Conservation (phyloP, 192 early-diverging fungal genomes). For the Coemansia sp. region DNA sequence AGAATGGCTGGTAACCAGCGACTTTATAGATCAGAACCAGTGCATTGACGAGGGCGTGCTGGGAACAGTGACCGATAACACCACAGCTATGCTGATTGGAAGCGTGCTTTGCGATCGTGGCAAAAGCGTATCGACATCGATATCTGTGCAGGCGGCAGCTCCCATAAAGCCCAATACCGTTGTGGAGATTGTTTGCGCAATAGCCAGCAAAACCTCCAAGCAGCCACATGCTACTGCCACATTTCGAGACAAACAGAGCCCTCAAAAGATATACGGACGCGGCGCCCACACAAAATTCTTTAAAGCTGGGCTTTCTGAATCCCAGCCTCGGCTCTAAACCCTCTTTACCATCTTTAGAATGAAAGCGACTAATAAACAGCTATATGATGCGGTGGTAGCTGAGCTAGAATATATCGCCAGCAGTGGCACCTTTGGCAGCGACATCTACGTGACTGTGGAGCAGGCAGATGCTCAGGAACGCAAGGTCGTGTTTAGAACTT, state of each 20-base stretch:
- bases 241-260: slow-evolving; percentile 26
- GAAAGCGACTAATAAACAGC: neutral
- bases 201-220: slow-evolving; percentile 8
- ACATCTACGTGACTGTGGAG: no score
- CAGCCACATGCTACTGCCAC: slow-evolving; percentile 35
- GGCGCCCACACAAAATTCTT: slow-evolving; percentile 39
- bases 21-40: slow-evolving; percentile 17
- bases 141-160: slow-evolving; percentile 18
- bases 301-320: slow-evolving; percentile 26
- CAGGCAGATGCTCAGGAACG: no score
- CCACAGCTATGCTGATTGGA: slow-evolving; percentile 27
- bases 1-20: slow-evolving; percentile 33
- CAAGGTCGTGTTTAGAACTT: no score
- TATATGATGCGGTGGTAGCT: neutral
- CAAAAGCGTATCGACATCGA: slow-evolving; percentile 31
- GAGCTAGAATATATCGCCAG: no score
- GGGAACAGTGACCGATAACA: slow-evolving; percentile 43
- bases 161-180: slow-evolving; percentile 17
- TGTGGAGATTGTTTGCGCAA: slow-evolving; percentile 26
- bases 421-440: no score
- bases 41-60: slow-evolving; percentile 37
- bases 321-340: slow-evolving; percentile 17
- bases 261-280: slow-evolving; percentile 13
- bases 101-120: slow-evolving; percentile 1
- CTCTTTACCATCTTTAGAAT: neutral